These are phyloP conservation scores for Vitis vinifera DNA, from an alignment of 164 flowering plant genomes.

Conservation along the genomic window DNA sequence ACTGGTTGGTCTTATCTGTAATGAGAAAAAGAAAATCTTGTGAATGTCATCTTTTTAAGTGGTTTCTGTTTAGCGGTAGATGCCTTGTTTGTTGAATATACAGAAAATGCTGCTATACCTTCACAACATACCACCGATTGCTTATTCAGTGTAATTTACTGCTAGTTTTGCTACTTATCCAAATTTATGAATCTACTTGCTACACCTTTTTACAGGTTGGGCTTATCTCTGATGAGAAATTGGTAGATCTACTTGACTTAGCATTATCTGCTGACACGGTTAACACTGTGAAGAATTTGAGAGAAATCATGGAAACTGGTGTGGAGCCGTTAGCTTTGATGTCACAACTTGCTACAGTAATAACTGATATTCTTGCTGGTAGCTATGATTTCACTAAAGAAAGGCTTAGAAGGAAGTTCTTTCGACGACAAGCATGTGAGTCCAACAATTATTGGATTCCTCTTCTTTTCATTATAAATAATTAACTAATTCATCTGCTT, in stretches of 20 bases:
- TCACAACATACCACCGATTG: no score
- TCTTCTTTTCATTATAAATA: constrained; percentile 1
- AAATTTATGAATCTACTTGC: constrained; percentile 2
- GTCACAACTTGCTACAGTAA: constrained; percentile 97
- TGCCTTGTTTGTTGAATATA: no score
- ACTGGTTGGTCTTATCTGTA: no score
- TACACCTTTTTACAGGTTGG: constrained; percentile 66
- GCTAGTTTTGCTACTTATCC: no score
- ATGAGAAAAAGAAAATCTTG: no score
- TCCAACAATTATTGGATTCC: constrained; percentile 10
- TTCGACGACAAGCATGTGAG: constrained; percentile 76
- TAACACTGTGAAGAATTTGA: constrained; percentile 87
- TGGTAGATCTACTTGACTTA: constrained; percentile 95
- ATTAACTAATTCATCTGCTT: not conserved
- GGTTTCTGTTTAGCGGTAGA: no score
- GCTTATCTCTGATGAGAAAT: constrained; percentile 88
- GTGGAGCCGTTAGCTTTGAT: constrained; percentile 93
- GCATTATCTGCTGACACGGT: constrained; percentile 98
- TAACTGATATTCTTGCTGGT: constrained; percentile 96
- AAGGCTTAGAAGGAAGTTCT: constrained; percentile 74
- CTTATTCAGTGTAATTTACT: no score
- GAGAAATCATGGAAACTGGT: constrained; percentile 93
- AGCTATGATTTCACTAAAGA: constrained; percentile 73
- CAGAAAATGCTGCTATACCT: no score
- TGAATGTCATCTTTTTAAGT: no score